A percentile compares a stretch with the other conserved stretches of the same genome.
Evolutionary conservation across 257 asterid genomes (phyloP).

Genomic region (Nemophila menziesii): DNA sequence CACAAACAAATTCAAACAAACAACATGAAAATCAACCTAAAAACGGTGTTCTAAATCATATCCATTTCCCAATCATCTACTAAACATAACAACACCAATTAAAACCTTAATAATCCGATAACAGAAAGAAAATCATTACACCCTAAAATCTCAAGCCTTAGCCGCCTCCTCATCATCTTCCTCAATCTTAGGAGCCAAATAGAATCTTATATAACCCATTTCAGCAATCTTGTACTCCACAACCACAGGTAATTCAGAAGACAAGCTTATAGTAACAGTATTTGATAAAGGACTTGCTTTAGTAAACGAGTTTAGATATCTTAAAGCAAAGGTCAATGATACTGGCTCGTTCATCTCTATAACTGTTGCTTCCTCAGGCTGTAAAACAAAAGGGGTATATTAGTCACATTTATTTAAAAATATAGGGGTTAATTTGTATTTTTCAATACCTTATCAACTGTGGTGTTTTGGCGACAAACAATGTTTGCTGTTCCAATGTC

Average conservation of each 20-base stretch:
- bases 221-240: slow-evolving; percentile 93
- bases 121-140: not conserved
- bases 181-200: slow-evolving; percentile 84
- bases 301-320: slow-evolving; percentile 71
- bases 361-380: slow-evolving; percentile 75
- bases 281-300: slow-evolving; percentile 66
- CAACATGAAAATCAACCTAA: not conserved
- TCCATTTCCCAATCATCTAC: too few species aligned
- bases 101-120: not conserved
- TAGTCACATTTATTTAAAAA: too few species aligned
- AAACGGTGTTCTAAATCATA: too few species aligned
- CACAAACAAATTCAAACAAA: too few species aligned
- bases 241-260: slow-evolving; percentile 80
- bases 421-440: too few species aligned
- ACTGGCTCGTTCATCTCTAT: slow-evolving; percentile 90
- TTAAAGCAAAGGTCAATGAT: slow-evolving; percentile 60
- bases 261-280: slow-evolving; percentile 65
- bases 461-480: slow-evolving; percentile 81
- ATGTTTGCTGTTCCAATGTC: slow-evolving; percentile 79
- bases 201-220: slow-evolving; percentile 78
- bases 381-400: slow-evolving; percentile 6
- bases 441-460: slow-evolving; percentile 81
- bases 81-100: too few species aligned
- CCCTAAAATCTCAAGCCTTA: slow-evolving; percentile 34
- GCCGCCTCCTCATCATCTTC: slow-evolving; percentile 65